Percentiles rank a stretch among this genome's conserved stretches.
Evolutionary conservation across 768 basidiomycete genomes (phyloP).

Genomic region (Serpula lacrymans): DNA sequence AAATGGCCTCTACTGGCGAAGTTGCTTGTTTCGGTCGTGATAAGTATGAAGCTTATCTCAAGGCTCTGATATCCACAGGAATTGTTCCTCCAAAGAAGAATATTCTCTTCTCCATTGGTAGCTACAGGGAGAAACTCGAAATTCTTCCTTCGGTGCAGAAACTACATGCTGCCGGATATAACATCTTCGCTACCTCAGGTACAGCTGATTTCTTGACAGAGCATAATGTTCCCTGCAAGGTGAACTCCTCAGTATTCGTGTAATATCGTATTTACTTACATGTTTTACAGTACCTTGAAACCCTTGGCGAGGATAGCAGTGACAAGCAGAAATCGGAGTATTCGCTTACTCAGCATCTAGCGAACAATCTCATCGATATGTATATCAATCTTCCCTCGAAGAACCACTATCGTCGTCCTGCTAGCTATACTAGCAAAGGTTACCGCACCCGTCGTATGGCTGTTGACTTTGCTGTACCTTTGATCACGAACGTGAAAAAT

Average conservation of each 20-base stretch:
- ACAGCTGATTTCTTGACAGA: conserved; percentile 98
- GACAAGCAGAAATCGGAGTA: conserved; percentile 94
- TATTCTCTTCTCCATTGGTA: conserved; percentile 93
- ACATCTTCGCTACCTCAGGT: conserved; percentile 95
- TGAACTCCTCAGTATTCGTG: conserved; percentile 23
- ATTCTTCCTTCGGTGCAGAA: conserved; percentile 94
- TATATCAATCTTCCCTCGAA: conserved; percentile 99
- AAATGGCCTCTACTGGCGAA: conserved; percentile 99
- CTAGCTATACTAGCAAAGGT: conserved; percentile 95
- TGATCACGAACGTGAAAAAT: conserved; percentile 98
- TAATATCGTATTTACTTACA: conserved; percentile 1
- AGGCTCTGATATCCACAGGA: conserved; percentile 94
- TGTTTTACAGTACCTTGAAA: conserved; percentile 74
- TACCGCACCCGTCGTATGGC: conserved; percentile 98
- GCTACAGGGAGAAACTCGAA: conserved; percentile 96
- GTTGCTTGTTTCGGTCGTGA: conserved; percentile 98
- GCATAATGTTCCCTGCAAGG: conserved; percentile 95
- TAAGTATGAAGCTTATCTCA: conserved; percentile 98
- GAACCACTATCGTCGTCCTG: conserved; percentile 95
- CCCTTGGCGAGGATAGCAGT: conserved; percentile 68
- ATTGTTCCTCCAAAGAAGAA: conserved; percentile 96
- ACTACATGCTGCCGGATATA: conserved; percentile 88
- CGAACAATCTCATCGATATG: conserved; percentile 97
- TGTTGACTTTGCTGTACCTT: conserved; percentile 95
- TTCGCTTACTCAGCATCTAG: conserved; percentile 93